Evolutionary conservation across 306 rosid species (phyloP), one percentile per base, ranked within the genome.

Genomic region (Cicer arietinum): DNA sequence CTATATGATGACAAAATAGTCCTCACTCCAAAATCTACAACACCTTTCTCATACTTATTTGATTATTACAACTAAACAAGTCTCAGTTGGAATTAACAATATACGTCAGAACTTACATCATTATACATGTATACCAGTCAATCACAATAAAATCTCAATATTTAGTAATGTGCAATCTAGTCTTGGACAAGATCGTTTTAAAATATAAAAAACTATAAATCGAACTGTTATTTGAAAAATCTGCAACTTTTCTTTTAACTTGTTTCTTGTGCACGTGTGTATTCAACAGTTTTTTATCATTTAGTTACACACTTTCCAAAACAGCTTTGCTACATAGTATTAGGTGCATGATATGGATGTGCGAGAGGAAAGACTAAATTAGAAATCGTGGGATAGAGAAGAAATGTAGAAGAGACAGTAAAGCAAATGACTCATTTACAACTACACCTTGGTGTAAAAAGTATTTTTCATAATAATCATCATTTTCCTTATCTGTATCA

Each of bases 161-260:
- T 14, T 14, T 14, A 14, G 16, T 14, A 14, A 14, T 14, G 16
- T 14, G 16, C 16, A 14, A 14, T 14, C 16, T 14, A 14, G 16
- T 52, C n/a, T 51, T 43, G 54, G 48, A 20, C 63, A 54, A 53
- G 68, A 43, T 52, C 39, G 22, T 64, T 13, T 17, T 11, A 69
- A 30, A 68, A 57, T 58, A 48, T 60, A 43, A 80, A 14, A 68
- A 75, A 69, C 62, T 41, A 53, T 44, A 39, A 14, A 44, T 66
- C 53, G 45, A n/a, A 35, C 12, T 12, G 45, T 47, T 18, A 71
- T 45, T 63, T 35, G 59, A 59, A 45, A 59, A 37, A 35, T 66
- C 16, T 63, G 25, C 17, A 68, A 73, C 10, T 56, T 46, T 39
- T 20, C 16, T 68, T 62, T 44, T 25, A 64, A 70, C 42, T 10